Evolutionary conservation across 2,329 filamentous ascomycete species (phyloP), one percentile per base, ranked within the genome.

Genomic region (Dactylellina leptospora): DNA sequence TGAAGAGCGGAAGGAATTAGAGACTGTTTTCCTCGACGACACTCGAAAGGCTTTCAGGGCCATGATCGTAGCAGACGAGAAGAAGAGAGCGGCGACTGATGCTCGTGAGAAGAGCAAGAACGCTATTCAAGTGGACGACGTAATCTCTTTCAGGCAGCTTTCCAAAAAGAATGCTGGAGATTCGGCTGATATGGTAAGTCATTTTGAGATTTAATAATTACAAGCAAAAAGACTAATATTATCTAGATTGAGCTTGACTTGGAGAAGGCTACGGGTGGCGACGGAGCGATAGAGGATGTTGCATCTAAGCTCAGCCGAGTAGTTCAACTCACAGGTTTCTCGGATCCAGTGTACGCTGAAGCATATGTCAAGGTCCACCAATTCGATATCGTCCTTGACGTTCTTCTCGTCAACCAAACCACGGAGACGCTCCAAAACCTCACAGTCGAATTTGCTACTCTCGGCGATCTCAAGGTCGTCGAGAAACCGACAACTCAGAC

Each of bases 291-390:
- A 1, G 95, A 97, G 79, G 92, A 97, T 75, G 84, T 97, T 1
- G 90, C 91, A 10, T 96, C 92, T 60, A 99, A 99, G 81, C 87
- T 99, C 73, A 97, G 90, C 82, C 88, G 95, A 11, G 93, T 99
- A 36, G 95, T 99, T 20, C 95, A 99, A 81, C 86, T 99, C 47
- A 99, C 95, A 16, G 95, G 95, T 73, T 99, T 99, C 85, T 97
- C 95, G 0, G 95, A 99, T 78, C 90, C 95, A 0, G 95, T 99
- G 11, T 99, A 99, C 77, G 95, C 92, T n/a, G 95, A 99, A 81
- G 95, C 95, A 3, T 99, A 99, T 77, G 93, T 99, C 78, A 96
- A 96, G 80, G 93, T 99, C 8, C 93, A 97, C 80, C 95, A 99
- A 80, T 99, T 99, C 78, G 95, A 99, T 78, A 99, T 99, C 77